Percentiles rank a stretch among this genome's conserved stretches.
Evolutionary conservation across 306 rosid species (phyloP).

Genomic region (Quercus mongolica): DNA sequence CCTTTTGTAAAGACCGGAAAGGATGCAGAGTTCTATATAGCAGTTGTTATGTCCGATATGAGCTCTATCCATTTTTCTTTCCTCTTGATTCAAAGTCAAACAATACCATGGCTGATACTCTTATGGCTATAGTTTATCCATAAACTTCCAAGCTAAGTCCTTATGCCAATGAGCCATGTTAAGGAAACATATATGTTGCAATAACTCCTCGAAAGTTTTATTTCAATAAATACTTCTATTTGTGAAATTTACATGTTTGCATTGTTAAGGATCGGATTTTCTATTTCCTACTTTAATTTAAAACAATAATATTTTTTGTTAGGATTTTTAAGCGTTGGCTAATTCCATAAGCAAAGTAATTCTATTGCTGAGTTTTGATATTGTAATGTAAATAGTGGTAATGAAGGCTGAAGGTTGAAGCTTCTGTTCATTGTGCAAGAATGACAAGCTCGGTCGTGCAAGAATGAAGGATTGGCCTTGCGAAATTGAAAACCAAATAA

Average conservation of each 20-base stretch:
- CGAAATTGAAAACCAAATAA: too few species aligned
- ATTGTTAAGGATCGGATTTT: too few species aligned
- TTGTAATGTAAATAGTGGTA: too few species aligned
- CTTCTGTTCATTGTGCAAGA: neutral
- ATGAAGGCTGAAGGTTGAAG: too few species aligned
- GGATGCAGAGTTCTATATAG: constrained; percentile 63
- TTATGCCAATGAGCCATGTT: neutral
- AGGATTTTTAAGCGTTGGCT: too few species aligned
- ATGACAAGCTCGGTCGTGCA: too few species aligned
- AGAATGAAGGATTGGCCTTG: too few species aligned
- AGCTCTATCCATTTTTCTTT: constrained; percentile 67
- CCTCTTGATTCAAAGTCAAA: constrained; percentile 39
- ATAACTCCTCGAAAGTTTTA: constrained; percentile 14
- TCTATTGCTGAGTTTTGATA: too few species aligned
- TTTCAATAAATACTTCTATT: constrained; percentile 2
- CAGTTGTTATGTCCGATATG: constrained; percentile 67
- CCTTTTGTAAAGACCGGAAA: constrained; percentile 35
- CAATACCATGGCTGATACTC: constrained; percentile 8
- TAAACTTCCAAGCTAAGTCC: neutral
- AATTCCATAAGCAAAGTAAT: too few species aligned
- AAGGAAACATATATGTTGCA: neutral
- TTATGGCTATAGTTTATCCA: constrained; percentile 27
- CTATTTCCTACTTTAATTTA: too few species aligned
- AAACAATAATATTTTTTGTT: too few species aligned
- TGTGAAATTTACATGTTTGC: too few species aligned